Conservation (phyloP, 2,329 filamentous ascomycete species). For the Xylaria multiplex region DNA sequence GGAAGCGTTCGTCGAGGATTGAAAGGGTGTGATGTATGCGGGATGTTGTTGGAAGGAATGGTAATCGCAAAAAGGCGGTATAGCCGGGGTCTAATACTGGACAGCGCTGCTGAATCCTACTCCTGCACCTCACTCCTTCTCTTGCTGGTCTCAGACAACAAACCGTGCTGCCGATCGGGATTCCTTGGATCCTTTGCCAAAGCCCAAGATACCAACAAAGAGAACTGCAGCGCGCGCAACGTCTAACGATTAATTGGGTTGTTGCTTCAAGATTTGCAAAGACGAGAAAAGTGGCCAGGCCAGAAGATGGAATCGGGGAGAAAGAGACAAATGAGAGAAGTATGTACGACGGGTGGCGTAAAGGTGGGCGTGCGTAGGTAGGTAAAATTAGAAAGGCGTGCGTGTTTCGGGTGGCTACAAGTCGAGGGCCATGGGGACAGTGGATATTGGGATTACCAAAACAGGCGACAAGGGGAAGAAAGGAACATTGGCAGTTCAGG, state of each 20-base stretch:
- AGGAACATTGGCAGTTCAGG: slow-evolving; percentile 27
- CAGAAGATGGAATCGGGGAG: slow-evolving; percentile 19
- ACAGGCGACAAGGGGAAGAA: slow-evolving; percentile 38
- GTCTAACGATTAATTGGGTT: slow-evolving; percentile 29
- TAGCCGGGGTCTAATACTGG: slow-evolving; percentile 48
- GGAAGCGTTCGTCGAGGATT: slow-evolving; percentile 28
- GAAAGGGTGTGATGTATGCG: slow-evolving; percentile 38
- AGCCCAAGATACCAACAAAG: slow-evolving; percentile 23
- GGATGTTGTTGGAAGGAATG: slow-evolving; percentile 41
- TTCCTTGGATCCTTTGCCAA: slow-evolving; percentile 18
- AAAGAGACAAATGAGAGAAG: slow-evolving; percentile 38
- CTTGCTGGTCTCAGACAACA: slow-evolving; percentile 35
- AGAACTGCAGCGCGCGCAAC: slow-evolving; percentile 14
- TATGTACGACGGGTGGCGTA: slow-evolving; percentile 32
- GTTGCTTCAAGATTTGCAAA: slow-evolving; percentile 5
- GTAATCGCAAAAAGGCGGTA: slow-evolving; percentile 38
- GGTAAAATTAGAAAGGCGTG: slow-evolving; percentile 43
- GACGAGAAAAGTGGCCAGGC: slow-evolving; percentile 7
- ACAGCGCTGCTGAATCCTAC: slow-evolving; percentile 66
- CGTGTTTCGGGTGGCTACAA: slow-evolving; percentile 42
- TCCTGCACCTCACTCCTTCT: slow-evolving; percentile 44
- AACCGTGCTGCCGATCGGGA: slow-evolving; percentile 26
- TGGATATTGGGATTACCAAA: slow-evolving; percentile 37
- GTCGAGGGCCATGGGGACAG: slow-evolving; percentile 43
- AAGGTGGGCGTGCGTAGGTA: slow-evolving; percentile 36